Evolutionary conservation across 2,329 filamentous ascomycete genomes (phyloP), one percentile per base, ranked within the genome.

Genomic region (Aspergillus brasiliensis): DNA sequence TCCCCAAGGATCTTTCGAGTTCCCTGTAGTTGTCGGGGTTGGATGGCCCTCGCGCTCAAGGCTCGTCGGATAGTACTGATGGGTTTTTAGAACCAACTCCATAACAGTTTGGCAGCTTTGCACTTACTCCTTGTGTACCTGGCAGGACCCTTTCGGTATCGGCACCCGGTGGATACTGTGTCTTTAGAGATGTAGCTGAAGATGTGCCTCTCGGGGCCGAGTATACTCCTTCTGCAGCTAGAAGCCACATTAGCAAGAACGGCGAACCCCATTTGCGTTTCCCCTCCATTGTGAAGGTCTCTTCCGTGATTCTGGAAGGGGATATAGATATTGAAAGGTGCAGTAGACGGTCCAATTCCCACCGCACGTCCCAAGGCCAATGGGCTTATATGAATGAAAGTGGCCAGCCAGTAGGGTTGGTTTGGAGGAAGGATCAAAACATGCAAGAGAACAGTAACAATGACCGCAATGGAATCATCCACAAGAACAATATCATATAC

Each of bases 151-250:
- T 70, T 17, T 64, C 65, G n/a, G 62, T 64, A 19, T 64, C 44
- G 19, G 67, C 66, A 3, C 60, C 56, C 2, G 75, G 74, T n/a
- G 75, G 75, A 62, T 75, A 77, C n/a, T 76, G 71, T 4, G 75
- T 77, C 49, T 68, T 67, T 13, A 67, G 56, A 15, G 57, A 58
- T 11, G 66, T 56, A 13, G 62, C 17, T 34, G 64, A 59, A 37
- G 65, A 58, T 38, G 68, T 65, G 15, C 58, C 54, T 51, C 55
- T 64, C 1, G 74, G 74, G 28, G 69, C 62, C 57, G 66, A 66
- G 42, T 65, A 53, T 27, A 67, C 70, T 58, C 62, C 65, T 46
- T 71, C 70, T 69, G 70, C 61, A 27, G 68, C 64, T 38, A 76
- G 63, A 56, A 74, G 64, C 70, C 73, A 75, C 59, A 68, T 77